Evolutionary conservation across 768 basidiomycete genomes (phyloP).

Genomic region (Hypholoma fasciculare): DNA sequence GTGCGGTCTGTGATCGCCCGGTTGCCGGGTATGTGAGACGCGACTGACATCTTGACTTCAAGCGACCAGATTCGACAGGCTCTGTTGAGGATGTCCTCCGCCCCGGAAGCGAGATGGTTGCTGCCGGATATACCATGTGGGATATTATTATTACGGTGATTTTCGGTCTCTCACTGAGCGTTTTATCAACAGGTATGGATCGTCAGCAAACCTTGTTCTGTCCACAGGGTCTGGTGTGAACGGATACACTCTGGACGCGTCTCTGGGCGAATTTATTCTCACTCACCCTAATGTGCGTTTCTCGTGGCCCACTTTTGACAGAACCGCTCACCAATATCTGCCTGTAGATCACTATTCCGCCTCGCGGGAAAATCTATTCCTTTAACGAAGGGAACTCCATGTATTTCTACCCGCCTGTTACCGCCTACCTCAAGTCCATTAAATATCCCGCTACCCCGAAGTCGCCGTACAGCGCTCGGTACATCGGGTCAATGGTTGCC

Average conservation of each 20-base stretch:
- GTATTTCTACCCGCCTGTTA: conserved; percentile 87
- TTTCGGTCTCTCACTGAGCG: neutral
- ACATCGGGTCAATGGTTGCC: conserved; percentile 99
- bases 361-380: conserved; percentile 97
- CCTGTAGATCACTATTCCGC: conserved; percentile 85
- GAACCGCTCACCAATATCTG: neutral
- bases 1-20: neutral
- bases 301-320: neutral
- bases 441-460: conserved; percentile 83
- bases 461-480: conserved; percentile 85
- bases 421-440: conserved; percentile 84
- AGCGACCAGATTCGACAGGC: conserved; percentile 81
- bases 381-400: conserved; percentile 99
- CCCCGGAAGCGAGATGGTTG: conserved; percentile 96
- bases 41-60: conserved; percentile 5
- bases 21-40: neutral
- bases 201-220: conserved; percentile 94
- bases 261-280: conserved; percentile 97
- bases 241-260: conserved; percentile 94
- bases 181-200: conserved; percentile 60
- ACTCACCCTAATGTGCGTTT: conserved; percentile 88
- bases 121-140: conserved; percentile 96
- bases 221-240: conserved; percentile 96
- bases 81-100: conserved; percentile 84
- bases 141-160: conserved; percentile 22